Evolutionary conservation across 2,329 filamentous ascomycete genomes (phyloP), one percentile per base, ranked within the genome.

Genomic region (Xylaria sp.): DNA sequence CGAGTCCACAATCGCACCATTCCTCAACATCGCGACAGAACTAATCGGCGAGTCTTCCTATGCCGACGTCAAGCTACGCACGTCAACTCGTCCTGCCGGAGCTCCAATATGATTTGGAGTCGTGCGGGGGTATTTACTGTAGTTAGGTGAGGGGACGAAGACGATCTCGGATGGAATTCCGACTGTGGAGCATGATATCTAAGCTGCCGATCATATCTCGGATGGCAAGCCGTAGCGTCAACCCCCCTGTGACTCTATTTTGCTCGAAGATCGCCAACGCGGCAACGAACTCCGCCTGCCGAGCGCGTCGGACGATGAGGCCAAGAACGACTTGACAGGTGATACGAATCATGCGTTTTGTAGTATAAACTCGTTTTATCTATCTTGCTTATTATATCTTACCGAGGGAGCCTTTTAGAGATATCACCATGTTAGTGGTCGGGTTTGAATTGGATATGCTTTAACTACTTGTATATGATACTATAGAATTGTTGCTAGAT

Each of bases 71-170:
- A 15, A 48, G 5, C 18, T 28, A 28, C 23, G 45, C 4, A 18
- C 32, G 7, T 46, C 2, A 12, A 15, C 25, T 59, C 41, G n/a
- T 46, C 39, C 34, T 12, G 41, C 56, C 36, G n/a, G 56, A 18
- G 9, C 56, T 34, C 56, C 41, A 46, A 59, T 15, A 59, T 46
- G 5, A 59, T 12, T 58, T 58, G 39, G 56, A 58, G 56, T 59
- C n/a, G 41, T 59, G 56, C 41, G 56, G 56, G 56, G 56, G 56
- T 28, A 50, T 50, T 46, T 28, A n/a, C 13, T 4, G 41, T 28
- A 50, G 28, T 23, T 28, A n/a, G 25, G 3, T 50, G 41, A 46
- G 56, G 23, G 18, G 41, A 12, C 28, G 6, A 25, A 15, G 18
- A 10, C 56, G 9, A 59, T 59, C 41, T 50, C 43, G 43, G 57